Evolutionary conservation across 352 stramenopile species (phyloP), one percentile per base, ranked within the genome.

Genomic region (Globisporangium perplexum): DNA sequence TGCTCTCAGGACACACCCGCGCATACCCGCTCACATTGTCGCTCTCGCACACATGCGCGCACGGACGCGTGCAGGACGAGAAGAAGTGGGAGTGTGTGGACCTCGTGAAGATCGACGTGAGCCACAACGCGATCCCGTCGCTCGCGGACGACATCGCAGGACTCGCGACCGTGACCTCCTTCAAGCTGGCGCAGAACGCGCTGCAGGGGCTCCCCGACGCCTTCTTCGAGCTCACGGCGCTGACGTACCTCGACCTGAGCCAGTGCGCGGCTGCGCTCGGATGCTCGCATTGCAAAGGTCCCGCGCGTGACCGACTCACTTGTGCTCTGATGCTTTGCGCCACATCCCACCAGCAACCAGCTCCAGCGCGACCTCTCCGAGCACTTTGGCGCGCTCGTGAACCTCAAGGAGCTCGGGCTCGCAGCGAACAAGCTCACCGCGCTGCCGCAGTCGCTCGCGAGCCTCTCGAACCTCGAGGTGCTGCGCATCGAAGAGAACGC

Each of bases 71-170:
- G 26, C 44, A 85, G 74, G 83, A 93, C 23, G 83, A 93, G 55
- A 90, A 91, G 56, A 84, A 79, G 49, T 93, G 83, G 83, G 83
- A 93, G 57, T 93, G 83, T 53, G 75, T 91, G 24, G 83, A 91
- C 54, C 55, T 93, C 38, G 47, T 86, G 39, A 93, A 90, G 64
- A 72, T 90, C 30, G 83, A 93, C 43, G 57, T 93, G 50, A 93
- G 83, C 47, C 83, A 91, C 62, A 91, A 93, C 55, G 62, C 69
- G 0, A 91, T 93, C 53, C 39, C 64, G 1, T 60, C 53, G 12
- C 68, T 93, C 41, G 66, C 65, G 20, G 67, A 79, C 35, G 77
- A 88, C 30, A 79, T 93, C 23, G 65, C 54, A 12, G 66, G 12
- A 20, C 54, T 93, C 11, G 63, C 65, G 26, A 74, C 76, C 1